Evolutionary conservation across 2,329 filamentous ascomycete genomes (phyloP), one percentile per base, ranked within the genome.

Genomic region (Fulvia fulva): DNA sequence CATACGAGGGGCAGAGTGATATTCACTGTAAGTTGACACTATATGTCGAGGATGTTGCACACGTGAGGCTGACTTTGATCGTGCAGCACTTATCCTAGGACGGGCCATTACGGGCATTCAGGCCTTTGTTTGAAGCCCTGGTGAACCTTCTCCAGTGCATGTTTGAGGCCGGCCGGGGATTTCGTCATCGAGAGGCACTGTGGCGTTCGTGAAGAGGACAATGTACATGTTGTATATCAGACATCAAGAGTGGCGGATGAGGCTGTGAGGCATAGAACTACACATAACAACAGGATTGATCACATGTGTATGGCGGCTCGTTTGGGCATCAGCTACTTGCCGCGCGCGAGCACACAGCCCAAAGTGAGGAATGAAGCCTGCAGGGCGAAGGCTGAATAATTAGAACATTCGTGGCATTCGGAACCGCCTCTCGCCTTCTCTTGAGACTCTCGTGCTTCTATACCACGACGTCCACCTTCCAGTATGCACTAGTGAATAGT

Each of bases 1-100:
- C 93, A 1, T 99, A 99, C 68, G 94, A 99, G 77, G 94, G 94
- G 22, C 94, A 97, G 77, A 97, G 92, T 71, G 94, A 97, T 76
- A 97, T 97, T 72, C 94, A 97, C 75, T 85, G 91, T 93, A 78
- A 83, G 89, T 84, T 56, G 46, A 53, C 22, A 49, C 44, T 14
- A 44, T 44, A 22, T 49, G 53, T 55, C 43, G 32, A 49, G 8
- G 43, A 25, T 4, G 28, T 26, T 26, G 55, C 49, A 32, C 23
- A 43, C 54, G 28, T 8, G 46, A 55, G 44, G 57, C 67, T 69
- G 58, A 70, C 60, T 53, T 46, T 59, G 54, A 59, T 67, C 61
- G 30, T 14, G 62, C 43, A 78, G 75, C 76, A 53, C 69, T 82
- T 63, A 83, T 81, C 51, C 70, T 81, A 49, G 76, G 79, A 47